Base-by-base conservation (phyloP, 352 stramenopile genomes). In the Phytophthora megakarya region DNA sequence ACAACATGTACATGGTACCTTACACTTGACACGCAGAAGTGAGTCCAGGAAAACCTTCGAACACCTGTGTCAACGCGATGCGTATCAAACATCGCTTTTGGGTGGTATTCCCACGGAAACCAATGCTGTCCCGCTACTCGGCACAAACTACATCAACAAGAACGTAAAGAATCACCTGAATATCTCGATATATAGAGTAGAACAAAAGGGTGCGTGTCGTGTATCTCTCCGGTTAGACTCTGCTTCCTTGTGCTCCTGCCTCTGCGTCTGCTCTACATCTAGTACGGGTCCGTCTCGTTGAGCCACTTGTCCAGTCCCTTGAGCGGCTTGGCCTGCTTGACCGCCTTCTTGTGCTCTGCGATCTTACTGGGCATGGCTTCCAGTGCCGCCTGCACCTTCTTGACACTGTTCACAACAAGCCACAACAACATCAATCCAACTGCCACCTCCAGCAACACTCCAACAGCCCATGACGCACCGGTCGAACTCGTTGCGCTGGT, bases 231-330 rank as follows among this genome's bases (percentile, higher is more conserved):
- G 11, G 37, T 26, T 22, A 64, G 33, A 22, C 22, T 10, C 39
- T 47, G 21, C 11, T 22, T 6, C 32, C 52, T 52, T 25, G 22
- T 57, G 25, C 35, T 55, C 47, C 44, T 67, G 49, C 37, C 39
- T 49, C 49, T 70, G 42, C 44, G 64, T 57, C 25, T 64, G 53
- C 42, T 66, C 37, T 67, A 70, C 58, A 43, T 72, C 61, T 90
- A 94, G 75, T 93, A 95, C 49, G 78, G 76, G 58, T 92, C 80
- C 61, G 46, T 81, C 70, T 96, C 87, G 67, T 89, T 93, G 38
- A 96, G 79, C 87, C 87, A 96, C 73, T 94, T 93, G 64, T 96
- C 85, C 22, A 96, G 76, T 26, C 87, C 87, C 73, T 91, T 90
- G 62, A 96, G 76, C 15, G 87, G 87, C 72, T 96, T 96, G 50